Base-by-base conservation (phyloP, 805 yeast genomes). In the Candida tibetensis region DNA sequence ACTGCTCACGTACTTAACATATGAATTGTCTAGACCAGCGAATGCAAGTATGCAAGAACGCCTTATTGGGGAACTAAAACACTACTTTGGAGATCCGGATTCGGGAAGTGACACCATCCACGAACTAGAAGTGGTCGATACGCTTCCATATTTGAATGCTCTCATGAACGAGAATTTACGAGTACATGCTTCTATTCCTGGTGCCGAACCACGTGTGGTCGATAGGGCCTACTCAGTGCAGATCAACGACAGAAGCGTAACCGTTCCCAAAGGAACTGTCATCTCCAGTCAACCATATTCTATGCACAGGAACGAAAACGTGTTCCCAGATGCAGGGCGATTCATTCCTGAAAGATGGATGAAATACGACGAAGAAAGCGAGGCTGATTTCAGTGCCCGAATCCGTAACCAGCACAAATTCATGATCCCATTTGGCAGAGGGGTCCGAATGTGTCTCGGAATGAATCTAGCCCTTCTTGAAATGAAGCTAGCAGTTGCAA, bases 371-470 rank as follows among this genome's bases (percentile, higher is more conserved):
- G 48, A 52, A 25, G 79, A 74, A 48, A 37, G 58, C 12, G 36
- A 33, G 2, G 47, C 29, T 2, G 64, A 58, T 3, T 72, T 53
- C 50, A 51, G 50, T 4, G 45, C 40, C 4, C 51, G 81, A 28
- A 49, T 73, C 23, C 68, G 60, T 37, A 38, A 37, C 6, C 81
- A 79, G 77, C 66, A 69, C 40, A 69, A 64, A 36, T 66, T 68
- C 47, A 74, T 81, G 69, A 73, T 82, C 71, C 79, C 84, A 1
- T 83, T 84, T 62, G 89, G 90, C 1, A 74, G 79, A 28, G 91
- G 90, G 2, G 68, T 79, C 15, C 62, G 88, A 45, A 81, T 82
- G 88, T 83, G 91, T 51, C 62, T 82, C 37, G 90, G 91, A 1
- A 73, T 79, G 78, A 71, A 82, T 52, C 54, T 83, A 28, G 89